These are phyloP conservation scores for Candida morakotiae DNA, from an alignment of 805 yeast genomes.

Conservation along the genomic window DNA sequence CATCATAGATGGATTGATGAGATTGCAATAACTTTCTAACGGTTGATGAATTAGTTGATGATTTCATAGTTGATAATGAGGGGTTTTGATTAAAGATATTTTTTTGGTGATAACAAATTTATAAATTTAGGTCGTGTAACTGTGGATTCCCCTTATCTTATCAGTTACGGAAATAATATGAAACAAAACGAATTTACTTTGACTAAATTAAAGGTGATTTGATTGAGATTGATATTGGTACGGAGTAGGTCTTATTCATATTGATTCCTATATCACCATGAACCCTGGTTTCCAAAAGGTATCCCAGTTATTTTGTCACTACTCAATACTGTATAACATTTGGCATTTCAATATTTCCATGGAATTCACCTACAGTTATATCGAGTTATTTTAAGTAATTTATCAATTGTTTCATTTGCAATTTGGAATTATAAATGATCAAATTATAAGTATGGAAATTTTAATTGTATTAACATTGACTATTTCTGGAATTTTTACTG, in stretches of 20 bases:
- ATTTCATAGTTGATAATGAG: constrained; percentile 1
- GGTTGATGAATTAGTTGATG: neutral
- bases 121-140: neutral
- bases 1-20: constrained; percentile 36
- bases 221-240: too few relatives aligned
- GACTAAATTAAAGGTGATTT: too few relatives aligned
- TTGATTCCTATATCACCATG: too few relatives aligned
- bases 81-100: neutral
- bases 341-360: constrained; percentile 47
- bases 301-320: too few relatives aligned
- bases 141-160: neutral
- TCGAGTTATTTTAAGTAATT: constrained; percentile 29
- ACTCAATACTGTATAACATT: too few relatives aligned
- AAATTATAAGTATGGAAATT: constrained; percentile 45
- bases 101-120: neutral
- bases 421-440: constrained; percentile 41
- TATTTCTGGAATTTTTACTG: constrained; percentile 26
- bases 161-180: too few relatives aligned
- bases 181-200: too few relatives aligned
- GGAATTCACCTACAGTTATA: constrained; percentile 44
- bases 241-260: too few relatives aligned
- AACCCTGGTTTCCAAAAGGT: too few relatives aligned
- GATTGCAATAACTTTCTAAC: constrained; percentile 27
- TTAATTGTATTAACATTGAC: constrained; percentile 34
- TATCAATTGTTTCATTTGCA: constrained; percentile 33